Evolutionary conservation across 345 rosid genomes (phyloP).

Genomic region (Psidium friedrichsthalianum): DNA sequence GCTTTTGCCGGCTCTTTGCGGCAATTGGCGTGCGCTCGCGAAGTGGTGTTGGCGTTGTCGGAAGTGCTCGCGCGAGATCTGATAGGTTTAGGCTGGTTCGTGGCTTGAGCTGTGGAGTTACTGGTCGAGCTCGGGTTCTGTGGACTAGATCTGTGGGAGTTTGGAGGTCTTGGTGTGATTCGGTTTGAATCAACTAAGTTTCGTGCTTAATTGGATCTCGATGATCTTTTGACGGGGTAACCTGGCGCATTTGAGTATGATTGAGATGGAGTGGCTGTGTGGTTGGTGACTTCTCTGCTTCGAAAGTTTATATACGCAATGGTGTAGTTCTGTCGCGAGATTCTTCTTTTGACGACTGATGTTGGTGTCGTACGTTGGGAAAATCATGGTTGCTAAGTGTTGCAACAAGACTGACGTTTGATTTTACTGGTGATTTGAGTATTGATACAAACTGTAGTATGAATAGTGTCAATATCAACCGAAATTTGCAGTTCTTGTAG

Average conservation of each 20-base stretch:
- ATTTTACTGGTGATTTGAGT: neutral
- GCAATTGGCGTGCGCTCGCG: neutral
- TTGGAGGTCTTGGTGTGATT: neutral
- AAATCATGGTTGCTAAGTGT: neutral
- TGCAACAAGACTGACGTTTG: neutral
- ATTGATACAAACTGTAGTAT: neutral
- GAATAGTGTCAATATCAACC: neutral
- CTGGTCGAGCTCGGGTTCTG: neutral
- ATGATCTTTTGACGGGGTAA: neutral
- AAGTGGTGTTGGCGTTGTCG: neutral
- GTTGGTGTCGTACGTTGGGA: neutral
- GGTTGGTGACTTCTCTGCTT: neutral
- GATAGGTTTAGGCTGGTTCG: neutral
- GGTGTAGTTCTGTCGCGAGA: neutral
- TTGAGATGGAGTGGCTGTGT: neutral
- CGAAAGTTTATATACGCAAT: too few relatives aligned
- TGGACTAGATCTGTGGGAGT: neutral
- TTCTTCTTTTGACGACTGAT: neutral
- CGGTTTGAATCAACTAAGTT: neutral
- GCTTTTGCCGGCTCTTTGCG: neutral
- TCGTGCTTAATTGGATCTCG: neutral
- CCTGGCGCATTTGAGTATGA: accelerated
- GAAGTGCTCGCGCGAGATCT: neutral
- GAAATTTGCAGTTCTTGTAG: neutral
- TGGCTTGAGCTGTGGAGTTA: neutral